These are phyloP conservation scores for California macrophylla DNA, from an alignment of 441 rosid genomes.

Conservation along the genomic window DNA sequence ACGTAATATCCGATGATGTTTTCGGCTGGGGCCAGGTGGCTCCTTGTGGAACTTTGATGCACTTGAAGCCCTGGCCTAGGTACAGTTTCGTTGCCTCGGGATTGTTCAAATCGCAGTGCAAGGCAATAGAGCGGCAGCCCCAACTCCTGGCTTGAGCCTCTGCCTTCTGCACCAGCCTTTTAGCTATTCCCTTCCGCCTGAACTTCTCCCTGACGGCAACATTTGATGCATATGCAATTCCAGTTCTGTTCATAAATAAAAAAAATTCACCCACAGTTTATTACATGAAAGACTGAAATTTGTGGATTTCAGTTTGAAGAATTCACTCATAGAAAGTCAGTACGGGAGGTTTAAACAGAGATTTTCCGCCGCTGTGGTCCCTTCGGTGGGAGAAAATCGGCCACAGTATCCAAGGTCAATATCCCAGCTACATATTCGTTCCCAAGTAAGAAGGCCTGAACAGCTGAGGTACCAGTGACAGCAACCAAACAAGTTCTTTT, in stretches of 20 bases:
- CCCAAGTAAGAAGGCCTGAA: slow-evolving; percentile 42
- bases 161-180: slow-evolving; percentile 63
- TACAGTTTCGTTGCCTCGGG: slow-evolving; percentile 60
- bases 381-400: slow-evolving; percentile 77
- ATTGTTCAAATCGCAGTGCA: slow-evolving; percentile 74
- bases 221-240: slow-evolving; percentile 79
- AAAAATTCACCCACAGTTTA: neutral
- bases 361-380: slow-evolving; percentile 65
- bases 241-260: slow-evolving; percentile 47
- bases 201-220: slow-evolving; percentile 74
- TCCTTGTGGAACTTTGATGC: slow-evolving; percentile 62
- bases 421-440: slow-evolving; percentile 76
- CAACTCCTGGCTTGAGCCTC: slow-evolving; percentile 74
- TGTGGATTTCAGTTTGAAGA: too few relatives aligned
- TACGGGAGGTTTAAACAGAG: too few relatives aligned
- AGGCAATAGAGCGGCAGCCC: slow-evolving; percentile 74
- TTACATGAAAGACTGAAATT: too few relatives aligned
- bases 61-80: slow-evolving; percentile 58
- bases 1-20: slow-evolving; percentile 51
- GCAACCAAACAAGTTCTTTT: slow-evolving; percentile 71
- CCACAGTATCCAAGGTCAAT: slow-evolving; percentile 75
- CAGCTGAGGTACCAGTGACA: slow-evolving; percentile 47
- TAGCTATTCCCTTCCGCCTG: slow-evolving; percentile 70
- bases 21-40: slow-evolving; percentile 80
- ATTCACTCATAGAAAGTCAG: too few relatives aligned